phyloP scores from a whole-genome alignment of 345 rosid genomes.

The Pugionium dolabratum region DNA sequence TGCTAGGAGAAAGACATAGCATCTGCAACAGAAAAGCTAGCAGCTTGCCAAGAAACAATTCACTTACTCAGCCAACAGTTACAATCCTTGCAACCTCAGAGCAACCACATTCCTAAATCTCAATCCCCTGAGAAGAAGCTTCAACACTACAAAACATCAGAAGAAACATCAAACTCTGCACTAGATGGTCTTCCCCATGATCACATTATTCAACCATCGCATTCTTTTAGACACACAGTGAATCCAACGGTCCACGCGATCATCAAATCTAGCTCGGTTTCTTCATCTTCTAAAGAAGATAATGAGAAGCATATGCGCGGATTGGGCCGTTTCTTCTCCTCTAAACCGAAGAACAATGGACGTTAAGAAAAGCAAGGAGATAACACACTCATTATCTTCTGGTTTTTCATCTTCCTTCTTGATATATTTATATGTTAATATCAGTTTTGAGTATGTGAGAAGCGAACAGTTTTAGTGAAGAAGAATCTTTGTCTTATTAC shows the following conservation, averaged over 20 bases:
- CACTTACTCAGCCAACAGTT: constrained; percentile 68
- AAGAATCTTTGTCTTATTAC: constrained; percentile 11
- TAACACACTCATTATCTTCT: constrained; percentile 36
- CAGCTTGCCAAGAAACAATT: constrained; percentile 79
- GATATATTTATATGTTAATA: constrained; percentile 32
- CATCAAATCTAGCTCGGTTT: constrained; percentile 52
- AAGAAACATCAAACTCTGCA: constrained; percentile 33
- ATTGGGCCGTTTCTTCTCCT: constrained; percentile 55
- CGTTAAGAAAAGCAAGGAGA: constrained; percentile 27
- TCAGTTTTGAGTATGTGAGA: constrained; percentile 32
- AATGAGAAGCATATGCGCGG: constrained; percentile 49
- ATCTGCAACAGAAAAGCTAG: constrained; percentile 68
- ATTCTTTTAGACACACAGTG: constrained; percentile 32
- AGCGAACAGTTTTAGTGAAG: constrained; percentile 18
- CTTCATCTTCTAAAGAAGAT: constrained; percentile 43
- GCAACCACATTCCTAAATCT: constrained; percentile 25
- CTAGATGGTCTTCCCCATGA: constrained; percentile 28
- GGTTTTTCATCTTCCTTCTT: constrained; percentile 7
- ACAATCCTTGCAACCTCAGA: constrained; percentile 49
- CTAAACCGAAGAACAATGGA: constrained; percentile 46
- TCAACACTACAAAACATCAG: constrained; percentile 29
- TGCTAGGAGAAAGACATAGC: constrained; percentile 63
- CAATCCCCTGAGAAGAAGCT: constrained; percentile 36
- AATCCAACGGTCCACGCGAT: constrained; percentile 42
- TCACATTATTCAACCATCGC: constrained; percentile 38